Evolutionary conservation across 495 filamentous ascomycete genomes (phyloP).

Genomic region (Hypoxylon fuscum): DNA sequence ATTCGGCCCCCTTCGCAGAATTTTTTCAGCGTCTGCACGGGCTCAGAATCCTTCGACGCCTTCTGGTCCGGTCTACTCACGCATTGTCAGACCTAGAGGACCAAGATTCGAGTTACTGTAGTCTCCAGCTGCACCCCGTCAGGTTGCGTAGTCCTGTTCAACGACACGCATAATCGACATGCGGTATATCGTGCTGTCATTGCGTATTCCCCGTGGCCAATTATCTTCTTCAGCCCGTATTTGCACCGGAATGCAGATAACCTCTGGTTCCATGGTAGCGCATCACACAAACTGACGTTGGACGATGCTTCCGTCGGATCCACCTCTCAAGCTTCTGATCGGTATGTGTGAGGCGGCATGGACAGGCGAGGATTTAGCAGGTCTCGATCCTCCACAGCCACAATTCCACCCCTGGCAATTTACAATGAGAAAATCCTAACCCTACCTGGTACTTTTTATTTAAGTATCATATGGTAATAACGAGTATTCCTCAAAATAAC

Average conservation of each 20-base stretch:
- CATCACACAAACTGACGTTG: conserved; percentile 27
- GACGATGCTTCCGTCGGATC: conserved; percentile 27
- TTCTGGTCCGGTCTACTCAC: conserved; percentile 13
- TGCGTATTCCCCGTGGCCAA: conserved; percentile 14
- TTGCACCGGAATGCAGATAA: conserved; percentile 12
- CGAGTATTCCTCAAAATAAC: conserved; percentile 33
- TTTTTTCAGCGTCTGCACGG: conserved; percentile 19
- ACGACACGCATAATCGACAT: conserved; percentile 18
- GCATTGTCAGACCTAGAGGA: conserved; percentile 23
- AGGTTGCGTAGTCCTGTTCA: conserved; percentile 19
- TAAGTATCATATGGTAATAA: conserved; percentile 11
- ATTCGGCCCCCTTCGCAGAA: conserved; percentile 21
- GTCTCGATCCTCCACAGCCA: conserved; percentile 37
- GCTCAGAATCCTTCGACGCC: conserved; percentile 26
- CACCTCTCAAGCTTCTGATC: conserved; percentile 11
- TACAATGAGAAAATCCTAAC: conserved; percentile 16
- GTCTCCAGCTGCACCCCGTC: conserved; percentile 14
- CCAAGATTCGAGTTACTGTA: conserved; percentile 19
- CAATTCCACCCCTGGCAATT: conserved; percentile 18
- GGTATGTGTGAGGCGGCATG: conserved; percentile 26
- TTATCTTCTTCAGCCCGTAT: conserved; percentile 12
- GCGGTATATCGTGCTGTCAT: conserved; percentile 21
- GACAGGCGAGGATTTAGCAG: conserved; percentile 27
- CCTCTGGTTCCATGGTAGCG: conserved; percentile 21
- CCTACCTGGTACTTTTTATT: too few species aligned